phyloP scores from a whole-genome alignment of 2,329 filamentous ascomycete species.

The Trichoderma lentiforme region DNA sequence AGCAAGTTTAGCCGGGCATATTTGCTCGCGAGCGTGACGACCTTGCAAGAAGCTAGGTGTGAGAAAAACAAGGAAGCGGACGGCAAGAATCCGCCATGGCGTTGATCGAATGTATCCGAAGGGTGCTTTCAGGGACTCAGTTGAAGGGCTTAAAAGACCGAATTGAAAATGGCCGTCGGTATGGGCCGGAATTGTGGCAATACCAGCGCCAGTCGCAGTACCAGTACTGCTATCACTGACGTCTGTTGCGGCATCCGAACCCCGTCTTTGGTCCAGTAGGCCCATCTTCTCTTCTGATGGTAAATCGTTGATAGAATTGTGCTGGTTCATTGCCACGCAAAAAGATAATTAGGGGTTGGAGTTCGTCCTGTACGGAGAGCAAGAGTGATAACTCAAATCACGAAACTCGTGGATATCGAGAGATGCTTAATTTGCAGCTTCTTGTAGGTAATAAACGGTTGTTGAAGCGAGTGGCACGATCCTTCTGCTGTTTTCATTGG shows the following conservation, averaged over 20 bases:
- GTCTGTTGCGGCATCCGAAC: constrained; percentile 45
- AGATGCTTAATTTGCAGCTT: not conserved
- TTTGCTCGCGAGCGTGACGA: constrained; percentile 40
- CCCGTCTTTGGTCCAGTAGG: constrained; percentile 42
- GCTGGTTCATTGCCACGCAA: constrained; percentile 41
- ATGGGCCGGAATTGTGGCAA: not conserved
- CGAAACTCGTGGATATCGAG: not conserved
- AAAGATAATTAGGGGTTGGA: not conserved
- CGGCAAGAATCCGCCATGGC: constrained; percentile 37
- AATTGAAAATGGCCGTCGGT: constrained; percentile 32
- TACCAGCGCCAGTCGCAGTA: constrained; percentile 7
- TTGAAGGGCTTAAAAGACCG: constrained; percentile 26
- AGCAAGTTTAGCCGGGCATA: constrained; percentile 40
- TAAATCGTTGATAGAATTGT: constrained; percentile 34
- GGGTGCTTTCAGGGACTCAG: constrained; percentile 27
- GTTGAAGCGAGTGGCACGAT: not conserved
- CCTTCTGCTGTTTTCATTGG: not conserved
- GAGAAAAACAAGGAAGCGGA: constrained; percentile 43
- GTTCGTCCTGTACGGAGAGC: not conserved
- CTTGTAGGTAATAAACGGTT: not conserved
- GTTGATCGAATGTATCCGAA: constrained; percentile 31
- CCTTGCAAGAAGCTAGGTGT: constrained; percentile 53
- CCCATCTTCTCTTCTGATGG: constrained; percentile 42
- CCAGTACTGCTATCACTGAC: constrained; percentile 27
- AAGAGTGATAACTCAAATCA: not conserved